phyloP scores from a whole-genome alignment of 2,329 filamentous ascomycete species.

The Colletotrichum sp. region DNA sequence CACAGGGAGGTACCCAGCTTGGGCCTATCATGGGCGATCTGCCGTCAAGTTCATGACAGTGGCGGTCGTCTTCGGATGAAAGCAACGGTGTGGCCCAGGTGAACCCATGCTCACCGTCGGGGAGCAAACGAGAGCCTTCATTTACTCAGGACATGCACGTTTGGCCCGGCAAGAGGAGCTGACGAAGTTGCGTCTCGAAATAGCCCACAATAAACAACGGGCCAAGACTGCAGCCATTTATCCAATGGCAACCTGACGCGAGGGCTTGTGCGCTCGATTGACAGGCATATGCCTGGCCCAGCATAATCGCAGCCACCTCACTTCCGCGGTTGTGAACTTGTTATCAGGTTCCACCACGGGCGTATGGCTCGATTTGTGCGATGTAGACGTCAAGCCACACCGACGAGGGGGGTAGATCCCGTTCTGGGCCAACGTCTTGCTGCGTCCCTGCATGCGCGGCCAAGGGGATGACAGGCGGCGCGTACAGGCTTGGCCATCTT shows the following conservation, averaged over 20 bases:
- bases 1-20: not conserved
- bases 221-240: not conserved
- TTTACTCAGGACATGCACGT: conserved; percentile 13
- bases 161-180: not conserved
- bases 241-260: conserved; percentile 7
- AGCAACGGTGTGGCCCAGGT: not conserved
- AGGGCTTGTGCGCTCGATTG: not conserved
- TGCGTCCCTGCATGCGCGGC: not conserved
- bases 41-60: not conserved
- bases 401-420: not conserved
- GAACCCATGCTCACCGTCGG: conserved; percentile 2
- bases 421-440: not conserved
- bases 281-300: not conserved
- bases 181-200: conserved; percentile 12
- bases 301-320: not conserved
- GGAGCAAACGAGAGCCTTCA: not conserved
- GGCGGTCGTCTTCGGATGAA: not conserved
- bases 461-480: not conserved
- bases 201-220: conserved; percentile 14
- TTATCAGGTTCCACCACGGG: not conserved
- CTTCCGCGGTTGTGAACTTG: not conserved
- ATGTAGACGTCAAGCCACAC: not conserved
- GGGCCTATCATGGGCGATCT: not conserved
- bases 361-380: not conserved
- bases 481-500: not conserved